Percentiles rank a stretch among this genome's conserved stretches.
Conservation (phyloP, 2,329 filamentous ascomycete genomes). For the Balansia obtecta region DNA sequence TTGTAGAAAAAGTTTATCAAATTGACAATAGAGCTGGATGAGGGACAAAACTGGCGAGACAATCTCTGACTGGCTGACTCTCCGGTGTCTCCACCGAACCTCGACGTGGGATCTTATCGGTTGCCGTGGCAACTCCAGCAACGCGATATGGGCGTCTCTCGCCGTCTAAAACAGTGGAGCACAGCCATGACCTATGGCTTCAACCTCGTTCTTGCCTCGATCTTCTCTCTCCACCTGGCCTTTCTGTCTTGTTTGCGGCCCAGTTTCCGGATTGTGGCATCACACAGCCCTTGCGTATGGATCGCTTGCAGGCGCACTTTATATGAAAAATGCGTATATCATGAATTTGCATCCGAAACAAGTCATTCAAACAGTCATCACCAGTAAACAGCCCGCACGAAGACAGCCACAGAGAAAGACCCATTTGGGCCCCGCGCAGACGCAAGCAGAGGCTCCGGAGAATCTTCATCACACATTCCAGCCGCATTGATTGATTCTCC, state of each 20-base stretch:
- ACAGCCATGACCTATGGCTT: neutral
- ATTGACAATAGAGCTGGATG: no score
- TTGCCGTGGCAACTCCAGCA: neutral
- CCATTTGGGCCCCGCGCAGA: neutral
- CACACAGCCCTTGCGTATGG: neutral
- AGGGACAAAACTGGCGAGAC: no score
- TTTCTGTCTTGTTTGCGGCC: neutral
- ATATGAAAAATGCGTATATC: conserved; percentile 1
- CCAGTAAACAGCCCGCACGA: neutral
- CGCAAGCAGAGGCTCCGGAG: neutral
- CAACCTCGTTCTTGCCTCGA: neutral
- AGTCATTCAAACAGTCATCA: neutral
- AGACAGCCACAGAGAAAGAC: neutral
- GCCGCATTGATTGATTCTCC: neutral
- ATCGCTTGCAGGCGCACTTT: neutral
- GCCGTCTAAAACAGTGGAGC: conserved; percentile 2
- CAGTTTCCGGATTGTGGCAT: neutral
- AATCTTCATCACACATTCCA: neutral
- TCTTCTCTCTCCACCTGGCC: neutral
- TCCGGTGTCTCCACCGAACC: neutral
- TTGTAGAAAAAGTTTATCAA: no score
- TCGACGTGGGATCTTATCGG: neutral
- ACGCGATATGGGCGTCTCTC: neutral
- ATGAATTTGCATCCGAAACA: conserved; percentile 2
- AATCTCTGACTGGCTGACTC: neutral